Evolutionary conservation across 2,329 filamentous ascomycete genomes (phyloP).

Genomic region (Trichoderma arundinaceum): DNA sequence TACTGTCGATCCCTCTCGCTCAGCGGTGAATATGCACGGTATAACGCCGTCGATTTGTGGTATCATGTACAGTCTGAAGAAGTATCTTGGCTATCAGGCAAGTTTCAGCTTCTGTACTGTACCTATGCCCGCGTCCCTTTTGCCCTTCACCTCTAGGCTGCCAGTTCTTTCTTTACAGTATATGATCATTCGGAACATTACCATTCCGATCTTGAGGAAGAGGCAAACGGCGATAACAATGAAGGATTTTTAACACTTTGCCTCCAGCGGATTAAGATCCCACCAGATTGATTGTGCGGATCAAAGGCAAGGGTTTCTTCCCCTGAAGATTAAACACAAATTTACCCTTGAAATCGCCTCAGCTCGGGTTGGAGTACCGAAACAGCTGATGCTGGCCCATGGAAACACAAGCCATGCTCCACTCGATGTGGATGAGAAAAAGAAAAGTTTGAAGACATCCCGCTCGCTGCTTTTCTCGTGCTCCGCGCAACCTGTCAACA

Average conservation of each 20-base stretch:
- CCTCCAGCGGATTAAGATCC: background rate
- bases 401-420: constrained; percentile 10
- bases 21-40: background rate
- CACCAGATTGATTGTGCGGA: background rate
- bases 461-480: background rate
- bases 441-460: background rate
- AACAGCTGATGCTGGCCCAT: background rate
- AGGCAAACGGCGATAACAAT: too few species aligned
- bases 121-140: too few species aligned
- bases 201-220: too few species aligned
- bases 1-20: constrained; percentile 43
- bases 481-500: background rate
- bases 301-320: background rate
- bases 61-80: constrained; percentile 4
- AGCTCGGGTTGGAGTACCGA: background rate
- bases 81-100: background rate
- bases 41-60: background rate
- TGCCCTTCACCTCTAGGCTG: too few species aligned
- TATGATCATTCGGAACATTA: too few species aligned
- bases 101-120: background rate
- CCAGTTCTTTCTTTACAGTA: too few species aligned
- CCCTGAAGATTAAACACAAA: background rate
- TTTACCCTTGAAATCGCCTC: background rate
- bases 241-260: too few species aligned
- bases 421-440: background rate